phyloP scores from a whole-genome alignment of 2,329 filamentous ascomycete species.

The Phaeophleospora eucalypticola region DNA sequence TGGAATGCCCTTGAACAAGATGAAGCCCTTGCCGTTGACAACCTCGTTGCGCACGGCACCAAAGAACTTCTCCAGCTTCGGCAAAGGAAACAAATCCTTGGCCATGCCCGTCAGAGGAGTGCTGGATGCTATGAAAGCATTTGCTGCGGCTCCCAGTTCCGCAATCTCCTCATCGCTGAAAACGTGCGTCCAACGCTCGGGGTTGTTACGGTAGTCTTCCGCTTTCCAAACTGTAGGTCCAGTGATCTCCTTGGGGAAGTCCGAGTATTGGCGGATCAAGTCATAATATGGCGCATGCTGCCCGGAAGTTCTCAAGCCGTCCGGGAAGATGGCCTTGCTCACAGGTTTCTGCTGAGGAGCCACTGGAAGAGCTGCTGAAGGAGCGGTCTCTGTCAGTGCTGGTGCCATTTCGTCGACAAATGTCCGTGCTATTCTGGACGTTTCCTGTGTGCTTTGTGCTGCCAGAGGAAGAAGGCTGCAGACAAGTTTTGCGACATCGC shows the following conservation, averaged over 20 bases:
- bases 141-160: conserved; percentile 65
- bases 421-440: no score
- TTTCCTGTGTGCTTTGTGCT: no score
- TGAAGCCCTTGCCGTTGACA: conserved; percentile 81
- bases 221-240: conserved; percentile 70
- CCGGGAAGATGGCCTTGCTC: conserved; percentile 54
- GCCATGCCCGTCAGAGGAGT: conserved; percentile 68
- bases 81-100: conserved; percentile 59
- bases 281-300: conserved; percentile 68
- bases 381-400: conserved; percentile 14
- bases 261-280: conserved; percentile 59
- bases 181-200: conserved; percentile 67
- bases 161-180: conserved; percentile 63
- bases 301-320: conserved; percentile 64
- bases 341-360: conserved; percentile 29
- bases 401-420: conserved; percentile 19
- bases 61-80: conserved; percentile 54
- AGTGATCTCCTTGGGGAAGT: conserved; percentile 66
- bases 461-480: no score
- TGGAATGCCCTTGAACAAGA: conserved; percentile 81
- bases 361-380: conserved; percentile 7
- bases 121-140: conserved; percentile 62
- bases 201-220: conserved; percentile 58
- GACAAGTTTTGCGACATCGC: no score
- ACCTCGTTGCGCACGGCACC: conserved; percentile 58